Evolutionary conservation across 306 rosid species (phyloP).

Genomic region (Clitoria ternatea): DNA sequence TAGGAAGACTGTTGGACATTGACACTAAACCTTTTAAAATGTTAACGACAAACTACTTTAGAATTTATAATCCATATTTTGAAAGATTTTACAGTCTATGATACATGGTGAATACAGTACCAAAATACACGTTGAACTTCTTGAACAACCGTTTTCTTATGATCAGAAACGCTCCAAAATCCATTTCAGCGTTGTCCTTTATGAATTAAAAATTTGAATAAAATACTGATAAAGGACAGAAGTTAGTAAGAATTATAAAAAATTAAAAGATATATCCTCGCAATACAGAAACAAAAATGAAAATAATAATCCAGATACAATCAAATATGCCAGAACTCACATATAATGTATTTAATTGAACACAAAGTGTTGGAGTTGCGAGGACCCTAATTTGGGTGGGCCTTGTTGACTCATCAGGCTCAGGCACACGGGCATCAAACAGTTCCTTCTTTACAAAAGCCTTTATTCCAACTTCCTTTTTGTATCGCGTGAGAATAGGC

Average conservation of each 20-base stretch:
- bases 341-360: slow-evolving; percentile 84
- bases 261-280: not conserved
- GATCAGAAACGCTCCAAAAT: not conserved
- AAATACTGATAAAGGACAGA: not conserved
- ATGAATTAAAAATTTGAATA: not conserved
- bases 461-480: slow-evolving; percentile 87
- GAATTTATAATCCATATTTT: not conserved
- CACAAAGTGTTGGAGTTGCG: slow-evolving; percentile 79
- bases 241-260: not conserved
- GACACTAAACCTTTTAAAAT: not conserved
- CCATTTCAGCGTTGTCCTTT: not conserved
- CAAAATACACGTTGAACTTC: not conserved
- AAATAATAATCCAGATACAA: slow-evolving; percentile 12
- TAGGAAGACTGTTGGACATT: not conserved
- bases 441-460: slow-evolving; percentile 97
- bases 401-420: slow-evolving; percentile 76
- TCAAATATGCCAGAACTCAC: slow-evolving; percentile 55
- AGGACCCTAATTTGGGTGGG: slow-evolving; percentile 68
- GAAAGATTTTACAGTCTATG: not conserved
- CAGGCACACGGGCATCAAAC: slow-evolving; percentile 82
- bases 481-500: slow-evolving; percentile 90
- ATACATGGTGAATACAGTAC: not conserved
- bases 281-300: not conserved
- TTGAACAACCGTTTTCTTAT: not conserved
- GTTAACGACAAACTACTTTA: not conserved